Evolutionary conservation across 176 grass and related monocot genomes (phyloP).

Genomic region (Rhipidocladum racemiflorum): DNA sequence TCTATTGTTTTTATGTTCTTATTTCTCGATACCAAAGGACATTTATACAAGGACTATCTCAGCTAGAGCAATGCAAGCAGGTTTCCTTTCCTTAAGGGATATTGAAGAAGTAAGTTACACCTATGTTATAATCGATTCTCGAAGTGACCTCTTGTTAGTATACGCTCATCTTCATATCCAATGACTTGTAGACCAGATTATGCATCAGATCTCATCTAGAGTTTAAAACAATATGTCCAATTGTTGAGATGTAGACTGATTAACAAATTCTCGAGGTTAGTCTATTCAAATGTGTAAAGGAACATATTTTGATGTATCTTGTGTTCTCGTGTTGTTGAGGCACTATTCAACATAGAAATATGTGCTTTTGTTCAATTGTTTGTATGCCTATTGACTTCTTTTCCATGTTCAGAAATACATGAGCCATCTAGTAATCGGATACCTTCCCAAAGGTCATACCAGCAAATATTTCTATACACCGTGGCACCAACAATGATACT

Average conservation of each 20-base stretch:
- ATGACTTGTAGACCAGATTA: neutral
- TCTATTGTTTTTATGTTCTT: slow-evolving; percentile 79
- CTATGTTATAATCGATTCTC: neutral
- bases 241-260: neutral
- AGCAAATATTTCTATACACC: slow-evolving; percentile 61
- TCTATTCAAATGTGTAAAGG: neutral
- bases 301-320: slow-evolving; percentile 4
- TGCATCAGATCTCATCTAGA: neutral
- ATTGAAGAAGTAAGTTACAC: slow-evolving; percentile 69
- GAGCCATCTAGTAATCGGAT: slow-evolving; percentile 80
- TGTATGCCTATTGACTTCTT: neutral
- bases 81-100: slow-evolving; percentile 72
- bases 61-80: slow-evolving; percentile 82
- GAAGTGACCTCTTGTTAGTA: neutral
- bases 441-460: slow-evolving; percentile 92
- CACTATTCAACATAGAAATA: neutral
- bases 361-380: neutral
- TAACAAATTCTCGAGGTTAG: neutral
- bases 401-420: slow-evolving; percentile 57
- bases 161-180: neutral
- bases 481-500: slow-evolving; percentile 87
- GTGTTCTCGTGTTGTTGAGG: slow-evolving; percentile 10
- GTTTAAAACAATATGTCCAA: neutral
- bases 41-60: slow-evolving; percentile 88
- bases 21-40: slow-evolving; percentile 79